These are phyloP conservation scores for Hyphopichia burtonii DNA, from an alignment of 1,139 yeast genomes.

Conservation along the genomic window DNA sequence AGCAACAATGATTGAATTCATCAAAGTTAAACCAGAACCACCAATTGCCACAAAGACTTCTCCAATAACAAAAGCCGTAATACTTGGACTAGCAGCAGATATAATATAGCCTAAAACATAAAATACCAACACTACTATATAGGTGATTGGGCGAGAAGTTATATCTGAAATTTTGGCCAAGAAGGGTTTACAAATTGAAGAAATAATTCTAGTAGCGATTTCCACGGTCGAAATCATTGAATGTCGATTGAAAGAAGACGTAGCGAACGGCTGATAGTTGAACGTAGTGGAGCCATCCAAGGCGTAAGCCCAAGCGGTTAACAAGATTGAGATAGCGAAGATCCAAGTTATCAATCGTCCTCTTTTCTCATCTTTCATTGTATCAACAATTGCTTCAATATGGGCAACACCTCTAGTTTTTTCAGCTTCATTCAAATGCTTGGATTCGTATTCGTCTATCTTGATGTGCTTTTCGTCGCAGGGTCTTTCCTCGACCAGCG, in stretches of 20 bases:
- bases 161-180: constrained; percentile 29
- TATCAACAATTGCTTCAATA: constrained; percentile 22
- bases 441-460: no score
- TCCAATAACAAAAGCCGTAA: constrained; percentile 29
- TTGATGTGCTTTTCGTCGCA: no score
- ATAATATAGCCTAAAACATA: constrained; percentile 26
- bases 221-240: constrained; percentile 25
- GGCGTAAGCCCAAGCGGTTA: constrained; percentile 36
- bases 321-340: constrained; percentile 20
- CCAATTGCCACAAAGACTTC: constrained; percentile 28
- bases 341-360: constrained; percentile 1
- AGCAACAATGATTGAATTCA: constrained; percentile 24
- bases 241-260: constrained; percentile 25
- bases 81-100: constrained; percentile 22
- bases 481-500: no score
- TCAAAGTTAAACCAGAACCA: constrained; percentile 19
- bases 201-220: constrained; percentile 23
- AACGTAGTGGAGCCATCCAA: constrained; percentile 37
- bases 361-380: constrained; percentile 14
- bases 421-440: background rate
- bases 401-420: constrained; percentile 25
- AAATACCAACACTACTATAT: constrained; percentile 16
- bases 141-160: constrained; percentile 25
- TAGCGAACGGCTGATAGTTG: constrained; percentile 24
- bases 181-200: constrained; percentile 23